Base-by-base conservation (phyloP, 2,329 filamentous ascomycete species). In the Colletotrichum spaethianum region DNA sequence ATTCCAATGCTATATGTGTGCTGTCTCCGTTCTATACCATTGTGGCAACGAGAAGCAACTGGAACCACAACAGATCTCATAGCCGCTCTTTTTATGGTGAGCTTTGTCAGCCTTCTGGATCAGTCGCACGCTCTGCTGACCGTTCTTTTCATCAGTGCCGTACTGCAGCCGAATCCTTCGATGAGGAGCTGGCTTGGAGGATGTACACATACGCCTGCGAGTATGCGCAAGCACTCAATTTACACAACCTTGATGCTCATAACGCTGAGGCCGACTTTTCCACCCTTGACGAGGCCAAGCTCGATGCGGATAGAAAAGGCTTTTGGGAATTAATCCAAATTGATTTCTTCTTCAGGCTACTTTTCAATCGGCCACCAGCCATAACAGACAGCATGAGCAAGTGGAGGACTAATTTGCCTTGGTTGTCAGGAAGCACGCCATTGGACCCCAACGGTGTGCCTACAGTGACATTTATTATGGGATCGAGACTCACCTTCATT, bases 261-360 rank as follows among this genome's bases (percentile, higher is more conserved):
- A 31, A 14, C 26, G 6, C 68, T 6, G 33, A 18, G 23, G 16
- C 50, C 6, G 55, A 20, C 7, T n/a, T n/a, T n/a, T n/a, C 26
- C 8, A 23, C 11, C 0, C 26, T 38, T 1, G 70, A 73, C 40
- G 53, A 68, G 33, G 62, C 36, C 31, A 63, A 53, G 28, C 60
- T 40, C 31, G 74, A 78, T 23, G 73, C 75, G 1, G 78, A 81
- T 31, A 75, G 79, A 11, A 76, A 76, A 31, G 77, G 76, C 0
- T 79, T 80, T 36, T 81, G 79, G 79, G 78, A 80, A n/a, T 75
- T 81, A 3, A 76, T 81, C 1, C 78, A 81, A 33, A 74, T 79
- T 18, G 79, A 81, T 31, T 75, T 79, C 18, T 80, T 79, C 62
- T 80, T 77, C 65, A 75, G 79, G 0, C 76, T 81, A 0, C 64